Conservation (phyloP, 2,329 filamentous ascomycete species). For the Amylocarpus encephaloides region DNA sequence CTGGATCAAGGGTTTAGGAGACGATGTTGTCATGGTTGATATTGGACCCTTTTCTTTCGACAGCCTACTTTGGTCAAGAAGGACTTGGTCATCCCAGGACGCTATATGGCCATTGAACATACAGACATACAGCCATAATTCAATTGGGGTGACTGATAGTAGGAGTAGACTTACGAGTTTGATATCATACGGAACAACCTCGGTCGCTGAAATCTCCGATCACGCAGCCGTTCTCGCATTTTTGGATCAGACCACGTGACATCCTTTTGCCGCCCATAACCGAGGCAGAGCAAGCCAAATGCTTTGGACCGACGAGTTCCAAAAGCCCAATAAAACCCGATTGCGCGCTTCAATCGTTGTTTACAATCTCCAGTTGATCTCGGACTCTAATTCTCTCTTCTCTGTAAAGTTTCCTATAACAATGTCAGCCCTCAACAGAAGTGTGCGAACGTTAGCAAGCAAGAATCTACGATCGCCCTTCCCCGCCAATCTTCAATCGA, state of each 20-base stretch:
- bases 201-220: not conserved
- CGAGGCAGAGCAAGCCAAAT: not conserved
- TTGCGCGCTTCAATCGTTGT: slow-evolving; percentile 1
- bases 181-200: not conserved
- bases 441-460: slow-evolving; percentile 27
- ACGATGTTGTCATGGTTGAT: too few relatives aligned
- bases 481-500: slow-evolving; percentile 22
- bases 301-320: not conserved
- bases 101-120: too few relatives aligned
- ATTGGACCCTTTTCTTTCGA: too few relatives aligned
- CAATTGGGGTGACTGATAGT: too few relatives aligned
- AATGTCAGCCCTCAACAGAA: slow-evolving; percentile 31
- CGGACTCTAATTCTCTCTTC: slow-evolving; percentile 8
- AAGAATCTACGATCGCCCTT: slow-evolving; percentile 26
- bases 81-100: too few relatives aligned
- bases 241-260: not conserved
- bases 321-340: not conserved
- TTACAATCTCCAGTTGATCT: not conserved
- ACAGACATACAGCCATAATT: too few relatives aligned
- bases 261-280: not conserved
- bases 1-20: too few relatives aligned
- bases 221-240: not conserved
- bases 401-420: slow-evolving; percentile 13
- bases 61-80: too few relatives aligned
- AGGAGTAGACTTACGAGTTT: too few relatives aligned